Base-by-base conservation (phyloP, 2,329 filamentous ascomycete species). In the Colletotrichum orbiculare region DNA sequence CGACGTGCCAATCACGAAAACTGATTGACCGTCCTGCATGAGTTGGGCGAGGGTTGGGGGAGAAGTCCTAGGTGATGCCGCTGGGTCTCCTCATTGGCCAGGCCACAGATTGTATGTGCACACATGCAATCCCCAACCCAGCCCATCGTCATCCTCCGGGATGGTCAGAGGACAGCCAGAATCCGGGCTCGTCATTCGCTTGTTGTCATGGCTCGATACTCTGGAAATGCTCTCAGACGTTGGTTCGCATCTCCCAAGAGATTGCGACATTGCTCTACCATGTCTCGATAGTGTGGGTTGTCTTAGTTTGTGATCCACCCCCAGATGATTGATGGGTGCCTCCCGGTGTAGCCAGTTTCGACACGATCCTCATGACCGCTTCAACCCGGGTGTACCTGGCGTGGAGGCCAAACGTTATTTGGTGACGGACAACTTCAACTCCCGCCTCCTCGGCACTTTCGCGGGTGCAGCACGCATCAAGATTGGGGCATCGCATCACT, bases 311-410 rank as follows among this genome's bases (percentile, higher is more conserved):
- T 60, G 45, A 33, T 54, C 43, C 46, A 25, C 48, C 45, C 46
- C 38, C 25, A 25, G 25, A 5, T 25, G 25, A 37, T 37, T 6
- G 52, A 34, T 15, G 38, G 49, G 61, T 25, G 50, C 50, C 39
- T 62, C 58, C 50, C 52, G 15, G 57, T 56, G 49, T 62, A 34
- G 52, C 42, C 34, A 25, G 62, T 65, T 56, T 65, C 62, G 57
- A 56, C 41, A 46, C 43, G 41, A 52, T 52, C 57, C 62, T 65
- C 58, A 42, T 62, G 62, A 65, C 62, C 62, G 10, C 39, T 48
- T 37, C 46, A 38, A 50, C 45, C 62, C 25, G 52, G 62, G 62
- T 52, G 46, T 55, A 38, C 62, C 62, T 56, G 62, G 62, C 58
- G 38, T 62, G 57, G 56, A 45, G 62, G 1, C 35, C 46, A 65